Conservation (phyloP, 2,329 filamentous ascomycete species). For the Penicillium sclerotiorum region DNA sequence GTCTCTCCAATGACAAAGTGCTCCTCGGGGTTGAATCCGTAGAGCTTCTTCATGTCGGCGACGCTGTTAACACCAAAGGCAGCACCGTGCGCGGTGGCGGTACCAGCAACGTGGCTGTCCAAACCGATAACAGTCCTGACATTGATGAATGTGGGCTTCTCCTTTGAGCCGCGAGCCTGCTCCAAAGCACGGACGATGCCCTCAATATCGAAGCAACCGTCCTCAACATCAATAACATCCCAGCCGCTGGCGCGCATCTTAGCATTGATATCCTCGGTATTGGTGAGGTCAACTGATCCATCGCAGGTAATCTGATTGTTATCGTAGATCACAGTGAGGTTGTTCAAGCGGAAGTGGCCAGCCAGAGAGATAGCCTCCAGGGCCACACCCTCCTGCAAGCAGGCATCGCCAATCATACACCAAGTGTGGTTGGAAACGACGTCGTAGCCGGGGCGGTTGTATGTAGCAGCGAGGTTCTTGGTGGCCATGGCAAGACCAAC, state of each 20-base stretch:
- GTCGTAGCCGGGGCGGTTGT: constrained; percentile 54
- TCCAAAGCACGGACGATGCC: constrained; percentile 53
- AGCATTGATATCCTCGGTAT: constrained; percentile 57
- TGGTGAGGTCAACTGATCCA: constrained; percentile 56
- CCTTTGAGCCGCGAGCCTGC: constrained; percentile 45
- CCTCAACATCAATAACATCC: constrained; percentile 57
- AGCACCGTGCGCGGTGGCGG: constrained; percentile 60
- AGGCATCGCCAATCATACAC: constrained; percentile 62
- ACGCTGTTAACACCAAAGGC: constrained; percentile 60
- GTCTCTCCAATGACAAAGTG: constrained; percentile 50
- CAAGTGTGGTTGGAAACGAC: constrained; percentile 57
- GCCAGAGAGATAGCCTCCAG: constrained; percentile 59
- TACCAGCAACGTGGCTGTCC: constrained; percentile 48
- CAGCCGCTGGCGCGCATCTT: constrained; percentile 62
- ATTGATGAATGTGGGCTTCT: constrained; percentile 62
- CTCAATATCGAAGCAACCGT: constrained; percentile 57
- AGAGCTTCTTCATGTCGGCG: constrained; percentile 55
- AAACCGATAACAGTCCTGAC: constrained; percentile 60
- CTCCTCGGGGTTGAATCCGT: constrained; percentile 54
- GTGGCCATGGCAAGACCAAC: constrained; percentile 62
- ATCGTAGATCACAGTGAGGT: constrained; percentile 60
- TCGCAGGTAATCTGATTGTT: constrained; percentile 64
- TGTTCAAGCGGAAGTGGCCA: constrained; percentile 57
- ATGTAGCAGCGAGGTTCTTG: constrained; percentile 58
- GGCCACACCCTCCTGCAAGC: constrained; percentile 59